Percentiles rank a stretch among this genome's conserved stretches.
These are phyloP conservation scores for Erigeron philadelphicus DNA, from an alignment of 140 eudicot genomes.

Conservation along the genomic window DNA sequence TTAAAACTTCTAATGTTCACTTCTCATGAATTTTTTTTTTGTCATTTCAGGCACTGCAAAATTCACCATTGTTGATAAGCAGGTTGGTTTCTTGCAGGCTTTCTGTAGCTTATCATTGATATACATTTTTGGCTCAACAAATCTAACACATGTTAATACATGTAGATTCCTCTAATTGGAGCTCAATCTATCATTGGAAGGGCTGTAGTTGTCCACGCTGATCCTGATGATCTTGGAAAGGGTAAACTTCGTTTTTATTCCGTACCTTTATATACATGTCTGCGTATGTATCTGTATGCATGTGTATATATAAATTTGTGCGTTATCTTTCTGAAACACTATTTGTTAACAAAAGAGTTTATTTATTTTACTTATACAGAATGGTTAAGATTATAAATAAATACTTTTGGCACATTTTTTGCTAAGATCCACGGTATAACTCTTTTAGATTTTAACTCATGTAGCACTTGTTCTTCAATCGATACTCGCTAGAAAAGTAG, in stretches of 20 bases:
- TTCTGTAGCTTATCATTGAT: background rate
- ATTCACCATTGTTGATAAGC: constrained; percentile 78
- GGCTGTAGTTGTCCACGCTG: constrained; percentile 98
- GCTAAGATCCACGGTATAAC: background rate
- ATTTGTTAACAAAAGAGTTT: background rate
- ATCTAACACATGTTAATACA: constrained; percentile 11
- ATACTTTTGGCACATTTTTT: background rate
- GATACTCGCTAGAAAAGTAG: background rate
- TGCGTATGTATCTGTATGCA: background rate
- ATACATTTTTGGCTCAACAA: constrained; percentile 7
- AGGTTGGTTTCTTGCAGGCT: constrained; percentile 39
- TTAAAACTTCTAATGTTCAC: background rate
- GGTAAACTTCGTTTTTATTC: constrained; percentile 36
- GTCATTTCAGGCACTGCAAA: constrained; percentile 51
- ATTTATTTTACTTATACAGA: background rate
- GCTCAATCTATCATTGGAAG: constrained; percentile 80
- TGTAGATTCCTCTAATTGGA: constrained; percentile 86
- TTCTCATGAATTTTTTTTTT: constrained; percentile 9
- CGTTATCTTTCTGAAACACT: background rate
- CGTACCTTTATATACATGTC: background rate
- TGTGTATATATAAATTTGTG: background rate
- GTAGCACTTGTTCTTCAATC: background rate
- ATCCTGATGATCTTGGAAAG: constrained; percentile 96
- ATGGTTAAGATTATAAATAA: background rate
- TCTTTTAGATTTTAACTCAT: background rate